A percentile compares a stretch with the other conserved stretches of the same genome.
These are phyloP conservation scores for Ophiocordyceps sinensis DNA, from an alignment of 2,329 filamentous ascomycete genomes.

Conservation along the genomic window DNA sequence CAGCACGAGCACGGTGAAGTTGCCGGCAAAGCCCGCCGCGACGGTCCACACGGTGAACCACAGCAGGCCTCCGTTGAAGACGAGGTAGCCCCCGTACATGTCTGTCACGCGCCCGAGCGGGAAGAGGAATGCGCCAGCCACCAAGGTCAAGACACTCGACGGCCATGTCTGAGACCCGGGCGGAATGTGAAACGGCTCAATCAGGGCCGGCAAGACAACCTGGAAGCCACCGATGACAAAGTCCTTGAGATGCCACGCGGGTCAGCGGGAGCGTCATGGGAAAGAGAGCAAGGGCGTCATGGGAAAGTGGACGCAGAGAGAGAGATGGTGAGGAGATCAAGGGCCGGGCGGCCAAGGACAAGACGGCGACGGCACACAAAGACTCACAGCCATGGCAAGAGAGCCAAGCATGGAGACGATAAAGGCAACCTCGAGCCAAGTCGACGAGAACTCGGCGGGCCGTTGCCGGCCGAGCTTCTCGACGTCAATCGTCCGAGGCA, in stretches of 20 bases:
- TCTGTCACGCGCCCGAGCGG: conserved; percentile 43
- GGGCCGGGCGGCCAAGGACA: background rate
- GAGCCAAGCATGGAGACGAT: conserved; percentile 44
- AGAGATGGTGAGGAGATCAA: background rate
- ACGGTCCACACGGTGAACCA: conserved; percentile 54
- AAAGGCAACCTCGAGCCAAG: conserved; percentile 41
- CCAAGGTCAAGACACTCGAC: conserved; percentile 42
- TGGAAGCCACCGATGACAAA: conserved; percentile 63
- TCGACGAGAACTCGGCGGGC: conserved; percentile 35
- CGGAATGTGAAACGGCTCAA: conserved; percentile 47
- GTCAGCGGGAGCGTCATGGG: background rate
- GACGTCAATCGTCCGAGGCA: conserved; percentile 17
- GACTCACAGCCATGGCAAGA: conserved; percentile 39
- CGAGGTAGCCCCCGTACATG: conserved; percentile 41
- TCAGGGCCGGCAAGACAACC: conserved; percentile 53
- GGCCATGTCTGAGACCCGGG: conserved; percentile 46
- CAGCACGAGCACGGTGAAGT: conserved; percentile 50
- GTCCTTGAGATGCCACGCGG: conserved; percentile 27
- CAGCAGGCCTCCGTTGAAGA: conserved; percentile 38
- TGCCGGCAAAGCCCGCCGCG: conserved; percentile 48
- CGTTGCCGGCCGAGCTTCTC: conserved; percentile 45
- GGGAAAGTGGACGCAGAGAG: too few relatives aligned
- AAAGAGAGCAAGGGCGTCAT: background rate
- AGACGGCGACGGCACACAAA: background rate
- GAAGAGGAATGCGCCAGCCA: conserved; percentile 41